phyloP scores from a whole-genome alignment of 345 rosid species.

The rapeseed (Brassica napus) region DNA sequence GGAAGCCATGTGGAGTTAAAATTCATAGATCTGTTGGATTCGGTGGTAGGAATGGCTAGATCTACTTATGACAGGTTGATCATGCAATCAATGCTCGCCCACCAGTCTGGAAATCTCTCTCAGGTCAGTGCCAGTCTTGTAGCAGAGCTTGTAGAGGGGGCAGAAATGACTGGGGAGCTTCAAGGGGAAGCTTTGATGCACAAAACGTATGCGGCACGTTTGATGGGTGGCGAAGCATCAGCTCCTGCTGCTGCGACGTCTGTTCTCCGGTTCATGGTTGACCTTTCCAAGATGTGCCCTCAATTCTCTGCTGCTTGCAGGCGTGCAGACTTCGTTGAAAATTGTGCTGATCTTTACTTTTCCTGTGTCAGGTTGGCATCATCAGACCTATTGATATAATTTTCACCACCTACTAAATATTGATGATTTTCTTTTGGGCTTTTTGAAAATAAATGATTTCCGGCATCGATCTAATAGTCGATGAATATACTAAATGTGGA shows the following conservation, averaged over 20 bases:
- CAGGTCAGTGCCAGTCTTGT: conserved; percentile 85
- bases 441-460: not conserved
- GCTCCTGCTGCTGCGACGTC: conserved; percentile 99
- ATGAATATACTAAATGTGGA: conserved; percentile 1
- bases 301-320: conserved; percentile 93
- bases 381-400: conserved; percentile 27
- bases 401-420: conserved; percentile 17
- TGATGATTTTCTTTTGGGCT: conserved; percentile 13
- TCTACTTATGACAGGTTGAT: conserved; percentile 90
- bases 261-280: conserved; percentile 97
- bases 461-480: not conserved
- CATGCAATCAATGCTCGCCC: conserved; percentile 85
- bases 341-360: conserved; percentile 90
- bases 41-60: conserved; percentile 90
- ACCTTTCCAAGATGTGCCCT: conserved; percentile 95
- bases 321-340: conserved; percentile 88
- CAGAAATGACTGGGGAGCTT: conserved; percentile 94
- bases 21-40: conserved; percentile 89
- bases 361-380: conserved; percentile 86
- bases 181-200: conserved; percentile 99
- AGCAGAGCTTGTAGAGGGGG: conserved; percentile 91
- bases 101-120: conserved; percentile 87
- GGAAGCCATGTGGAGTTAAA: conserved; percentile 77
- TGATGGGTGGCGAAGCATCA: conserved; percentile 98
- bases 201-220: conserved; percentile 96